phyloP scores from a whole-genome alignment of 2,329 filamentous ascomycete species.

The Bipolaris cookei region DNA sequence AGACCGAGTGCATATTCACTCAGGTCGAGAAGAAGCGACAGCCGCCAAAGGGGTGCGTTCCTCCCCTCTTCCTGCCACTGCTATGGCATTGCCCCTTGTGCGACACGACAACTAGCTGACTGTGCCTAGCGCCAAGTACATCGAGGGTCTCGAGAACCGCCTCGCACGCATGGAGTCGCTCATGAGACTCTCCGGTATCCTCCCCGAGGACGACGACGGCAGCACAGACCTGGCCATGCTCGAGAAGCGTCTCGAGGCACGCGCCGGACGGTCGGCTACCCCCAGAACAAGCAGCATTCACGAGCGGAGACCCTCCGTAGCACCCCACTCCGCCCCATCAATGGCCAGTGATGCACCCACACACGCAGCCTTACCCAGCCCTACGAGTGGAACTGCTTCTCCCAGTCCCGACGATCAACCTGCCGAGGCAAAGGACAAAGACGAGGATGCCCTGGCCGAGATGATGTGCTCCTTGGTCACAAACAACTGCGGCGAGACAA shows the following conservation, averaged over 20 bases:
- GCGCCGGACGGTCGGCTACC: constrained; percentile 38
- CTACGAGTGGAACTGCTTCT: constrained; percentile 58
- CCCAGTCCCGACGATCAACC: constrained; percentile 56
- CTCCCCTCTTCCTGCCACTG: too few species aligned
- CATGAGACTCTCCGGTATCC: constrained; percentile 80
- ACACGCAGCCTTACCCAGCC: constrained; percentile 57
- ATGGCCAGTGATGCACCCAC: constrained; percentile 49
- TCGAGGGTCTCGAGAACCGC: constrained; percentile 93
- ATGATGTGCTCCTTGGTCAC: constrained; percentile 99
- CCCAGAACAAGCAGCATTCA: constrained; percentile 27
- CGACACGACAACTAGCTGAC: constrained; percentile 8
- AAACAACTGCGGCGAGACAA: constrained; percentile 90
- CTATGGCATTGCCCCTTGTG: neutral
- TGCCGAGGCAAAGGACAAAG: constrained; percentile 52
- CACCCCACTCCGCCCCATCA: constrained; percentile 47
- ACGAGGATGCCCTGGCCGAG: constrained; percentile 88
- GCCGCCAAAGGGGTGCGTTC: constrained; percentile 83
- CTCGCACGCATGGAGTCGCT: constrained; percentile 95
- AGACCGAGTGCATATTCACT: constrained; percentile 96
- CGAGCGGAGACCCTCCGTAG: constrained; percentile 44
- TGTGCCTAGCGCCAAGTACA: constrained; percentile 82
- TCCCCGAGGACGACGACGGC: constrained; percentile 84
- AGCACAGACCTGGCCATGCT: constrained; percentile 86
- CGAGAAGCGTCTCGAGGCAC: constrained; percentile 73
- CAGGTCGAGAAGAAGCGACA: constrained; percentile 98